phyloP scores from a whole-genome alignment of 306 rosid genomes.

The Senna siamea region DNA sequence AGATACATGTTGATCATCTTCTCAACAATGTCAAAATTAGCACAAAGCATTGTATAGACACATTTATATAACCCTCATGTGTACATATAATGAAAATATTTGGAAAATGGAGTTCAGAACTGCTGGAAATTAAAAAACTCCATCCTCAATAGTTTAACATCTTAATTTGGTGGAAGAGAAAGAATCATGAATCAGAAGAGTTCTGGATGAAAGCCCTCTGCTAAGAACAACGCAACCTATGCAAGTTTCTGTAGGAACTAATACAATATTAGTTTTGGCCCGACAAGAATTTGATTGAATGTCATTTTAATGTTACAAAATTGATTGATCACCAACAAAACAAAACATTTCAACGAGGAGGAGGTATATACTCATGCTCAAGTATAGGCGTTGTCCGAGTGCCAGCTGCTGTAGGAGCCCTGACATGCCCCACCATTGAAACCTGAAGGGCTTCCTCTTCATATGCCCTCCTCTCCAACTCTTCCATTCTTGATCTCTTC shows the following conservation, averaged over 20 bases:
- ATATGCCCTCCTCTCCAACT: conserved; percentile 86
- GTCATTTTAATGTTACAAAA: conserved; percentile 57
- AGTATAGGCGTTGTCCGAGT: conserved; percentile 68
- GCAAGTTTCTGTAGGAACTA: conserved; percentile 3
- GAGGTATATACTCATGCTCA: conserved; percentile 68
- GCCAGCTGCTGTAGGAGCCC: conserved; percentile 80
- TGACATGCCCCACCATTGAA: conserved; percentile 95
- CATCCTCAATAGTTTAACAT: neutral
- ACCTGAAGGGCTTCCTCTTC: conserved; percentile 97
- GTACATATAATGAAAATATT: conserved; percentile 1
- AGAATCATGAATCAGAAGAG: conserved; percentile 29
- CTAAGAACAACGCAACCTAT: conserved; percentile 1
- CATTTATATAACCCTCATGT: neutral
- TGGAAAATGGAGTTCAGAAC: neutral
- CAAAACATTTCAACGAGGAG: conserved; percentile 47
- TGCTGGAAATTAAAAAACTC: neutral
- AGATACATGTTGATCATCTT: conserved; percentile 11
- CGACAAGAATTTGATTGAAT: conserved; percentile 32
- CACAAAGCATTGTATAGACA: neutral
- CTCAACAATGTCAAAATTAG: too few relatives aligned
- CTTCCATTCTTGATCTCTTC: conserved; percentile 85
- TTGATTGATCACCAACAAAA: conserved; percentile 27
- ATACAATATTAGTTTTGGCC: too few relatives aligned
- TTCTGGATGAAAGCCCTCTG: neutral
- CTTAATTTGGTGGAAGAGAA: conserved; percentile 8